A percentile compares a stretch with the other conserved stretches of the same genome.
phyloP scores from a whole-genome alignment of 495 filamentous ascomycete species.

The Penicillium nucicola region DNA sequence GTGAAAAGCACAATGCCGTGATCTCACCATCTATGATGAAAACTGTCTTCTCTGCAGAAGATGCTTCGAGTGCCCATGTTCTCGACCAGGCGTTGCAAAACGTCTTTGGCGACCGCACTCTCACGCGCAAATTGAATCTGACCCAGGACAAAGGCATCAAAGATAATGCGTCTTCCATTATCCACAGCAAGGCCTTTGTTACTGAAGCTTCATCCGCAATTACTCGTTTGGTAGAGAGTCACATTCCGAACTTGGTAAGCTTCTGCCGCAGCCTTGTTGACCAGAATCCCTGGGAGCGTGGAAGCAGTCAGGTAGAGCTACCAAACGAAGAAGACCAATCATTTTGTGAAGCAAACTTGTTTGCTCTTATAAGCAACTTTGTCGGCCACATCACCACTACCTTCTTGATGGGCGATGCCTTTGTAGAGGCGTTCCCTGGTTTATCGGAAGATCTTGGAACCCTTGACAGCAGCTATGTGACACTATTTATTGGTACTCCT shows the following conservation, averaged over 20 bases:
- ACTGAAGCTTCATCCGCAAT: conserved; percentile 33
- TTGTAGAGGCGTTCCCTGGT: conserved; percentile 53
- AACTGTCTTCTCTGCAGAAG: conserved; percentile 36
- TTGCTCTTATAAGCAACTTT: conserved; percentile 53
- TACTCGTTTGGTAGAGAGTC: conserved; percentile 35
- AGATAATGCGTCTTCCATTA: conserved; percentile 29
- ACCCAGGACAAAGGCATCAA: conserved; percentile 31
- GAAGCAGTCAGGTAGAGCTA: conserved; percentile 30
- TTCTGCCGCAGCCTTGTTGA: conserved; percentile 59
- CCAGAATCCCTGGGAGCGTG: conserved; percentile 59
- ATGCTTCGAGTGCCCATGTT: conserved; percentile 28
- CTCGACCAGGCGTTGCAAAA: conserved; percentile 41
- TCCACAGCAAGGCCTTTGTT: conserved; percentile 45
- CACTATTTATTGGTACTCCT: conserved; percentile 49
- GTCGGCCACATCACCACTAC: conserved; percentile 48
- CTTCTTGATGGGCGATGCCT: conserved; percentile 51
- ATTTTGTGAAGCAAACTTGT: conserved; percentile 49
- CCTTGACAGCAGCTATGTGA: conserved; percentile 52
- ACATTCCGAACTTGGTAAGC: conserved; percentile 51
- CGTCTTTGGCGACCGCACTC: conserved; percentile 47
- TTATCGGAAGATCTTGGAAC: conserved; percentile 52
- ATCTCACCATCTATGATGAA: conserved; percentile 48
- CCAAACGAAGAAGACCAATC: conserved; percentile 26
- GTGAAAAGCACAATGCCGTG: conserved; percentile 48
- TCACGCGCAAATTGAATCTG: conserved; percentile 30